Conservation (phyloP, 2,329 filamentous ascomycete species). For the Talaromyces sp. region DNA sequence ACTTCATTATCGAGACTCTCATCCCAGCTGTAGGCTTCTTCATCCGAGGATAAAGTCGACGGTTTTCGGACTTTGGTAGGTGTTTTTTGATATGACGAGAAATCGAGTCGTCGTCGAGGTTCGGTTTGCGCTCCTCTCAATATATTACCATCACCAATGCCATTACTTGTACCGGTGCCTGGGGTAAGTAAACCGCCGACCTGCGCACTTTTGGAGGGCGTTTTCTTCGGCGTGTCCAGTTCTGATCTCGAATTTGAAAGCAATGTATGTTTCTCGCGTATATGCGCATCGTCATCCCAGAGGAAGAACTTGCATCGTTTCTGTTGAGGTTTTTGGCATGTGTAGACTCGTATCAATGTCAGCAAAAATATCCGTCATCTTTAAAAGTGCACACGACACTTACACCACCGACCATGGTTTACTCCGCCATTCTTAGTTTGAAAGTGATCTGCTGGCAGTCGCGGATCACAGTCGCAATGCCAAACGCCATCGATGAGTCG, state of each 20-base stretch:
- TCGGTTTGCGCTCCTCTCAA: not conserved
- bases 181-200: conserved; percentile 33
- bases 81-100: not conserved
- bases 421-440: conserved; percentile 56
- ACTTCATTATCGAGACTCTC: conserved; percentile 32
- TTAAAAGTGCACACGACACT: conserved; percentile 8
- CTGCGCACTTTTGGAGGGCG: conserved; percentile 23
- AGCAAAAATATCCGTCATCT: not conserved
- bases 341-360: conserved; percentile 45
- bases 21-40: conserved; percentile 39
- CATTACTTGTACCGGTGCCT: conserved; percentile 25
- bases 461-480: conserved; percentile 56
- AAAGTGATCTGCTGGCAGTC: conserved; percentile 53
- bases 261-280: conserved; percentile 51
- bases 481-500: conserved; percentile 46
- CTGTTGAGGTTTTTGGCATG: conserved; percentile 51
- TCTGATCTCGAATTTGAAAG: conserved; percentile 51
- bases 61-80: conserved; percentile 6
- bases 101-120: not conserved
- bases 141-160: not conserved
- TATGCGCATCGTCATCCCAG: conserved; percentile 58
- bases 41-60: conserved; percentile 23
- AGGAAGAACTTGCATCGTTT: conserved; percentile 59
- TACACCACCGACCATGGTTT: conserved; percentile 57
- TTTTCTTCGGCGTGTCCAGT: conserved; percentile 27